Conservation (phyloP, 176 grass and related monocot genomes). For the Zea mays region DNA sequence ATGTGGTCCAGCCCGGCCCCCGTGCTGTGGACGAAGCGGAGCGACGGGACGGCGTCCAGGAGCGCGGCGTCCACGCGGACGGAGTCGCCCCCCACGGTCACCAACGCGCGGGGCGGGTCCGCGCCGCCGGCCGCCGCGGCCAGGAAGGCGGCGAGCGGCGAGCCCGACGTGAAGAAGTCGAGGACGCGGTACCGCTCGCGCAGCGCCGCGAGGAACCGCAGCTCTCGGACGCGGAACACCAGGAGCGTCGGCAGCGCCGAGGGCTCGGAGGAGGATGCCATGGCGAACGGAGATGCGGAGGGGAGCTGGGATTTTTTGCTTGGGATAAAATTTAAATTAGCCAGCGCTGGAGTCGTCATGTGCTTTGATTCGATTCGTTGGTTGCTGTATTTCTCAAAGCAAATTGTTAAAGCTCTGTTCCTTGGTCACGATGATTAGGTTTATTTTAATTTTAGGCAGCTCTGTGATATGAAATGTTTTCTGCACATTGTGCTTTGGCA, state of each 20-base stretch:
- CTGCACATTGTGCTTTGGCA: no score
- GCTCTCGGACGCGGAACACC: background rate
- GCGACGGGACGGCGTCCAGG: constrained; percentile 26
- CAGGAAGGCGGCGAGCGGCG: background rate
- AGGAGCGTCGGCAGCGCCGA: background rate
- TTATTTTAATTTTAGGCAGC: no score
- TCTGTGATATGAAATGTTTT: no score
- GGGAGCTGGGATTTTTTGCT: no score
- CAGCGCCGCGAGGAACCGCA: background rate
- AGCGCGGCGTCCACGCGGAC: constrained; percentile 3
- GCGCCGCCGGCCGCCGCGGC: background rate
- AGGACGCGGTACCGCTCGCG: constrained; percentile 5
- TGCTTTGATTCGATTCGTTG: no score
- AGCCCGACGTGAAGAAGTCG: background rate
- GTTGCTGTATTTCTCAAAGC: no score
- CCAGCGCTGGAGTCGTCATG: no score
- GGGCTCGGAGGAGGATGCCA: background rate
- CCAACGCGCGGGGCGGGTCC: constrained; percentile 4
- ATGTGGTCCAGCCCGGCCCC: constrained; percentile 49
- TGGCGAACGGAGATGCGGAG: background rate
- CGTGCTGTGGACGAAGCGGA: constrained; percentile 43
- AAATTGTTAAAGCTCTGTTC: no score
- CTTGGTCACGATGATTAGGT: no score
- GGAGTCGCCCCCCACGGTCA: background rate
- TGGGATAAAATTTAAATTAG: no score